Evolutionary conservation across 345 rosid genomes (phyloP).

Genomic region (Brassica rapa): DNA sequence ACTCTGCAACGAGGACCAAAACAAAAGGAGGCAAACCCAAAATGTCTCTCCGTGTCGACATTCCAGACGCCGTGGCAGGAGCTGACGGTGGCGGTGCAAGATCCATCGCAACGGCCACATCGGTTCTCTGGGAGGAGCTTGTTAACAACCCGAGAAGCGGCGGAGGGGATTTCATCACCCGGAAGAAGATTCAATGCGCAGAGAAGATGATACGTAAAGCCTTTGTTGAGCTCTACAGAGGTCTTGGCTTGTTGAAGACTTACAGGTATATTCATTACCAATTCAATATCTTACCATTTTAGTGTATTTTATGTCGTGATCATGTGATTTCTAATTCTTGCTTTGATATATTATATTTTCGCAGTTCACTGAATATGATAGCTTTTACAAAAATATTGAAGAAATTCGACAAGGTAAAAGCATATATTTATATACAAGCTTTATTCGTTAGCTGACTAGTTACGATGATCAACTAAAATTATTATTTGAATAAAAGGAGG

Average conservation of each 20-base stretch:
- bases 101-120: constrained; percentile 64
- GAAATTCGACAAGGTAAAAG: constrained; percentile 90
- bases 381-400: constrained; percentile 89
- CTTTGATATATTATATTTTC: constrained; percentile 1
- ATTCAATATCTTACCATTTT: neutral
- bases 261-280: constrained; percentile 56
- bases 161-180: constrained; percentile 54
- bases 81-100: constrained; percentile 49
- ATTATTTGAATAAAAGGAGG: neutral
- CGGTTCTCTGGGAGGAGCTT: constrained; percentile 85
- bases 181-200: constrained; percentile 81
- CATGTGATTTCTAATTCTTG: constrained; percentile 20
- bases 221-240: constrained; percentile 82
- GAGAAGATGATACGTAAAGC: constrained; percentile 89
- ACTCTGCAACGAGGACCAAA: constrained; percentile 61
- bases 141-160: constrained; percentile 68
- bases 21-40: constrained; percentile 75
- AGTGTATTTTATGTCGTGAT: constrained; percentile 6
- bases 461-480: neutral
- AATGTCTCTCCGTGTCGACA: constrained; percentile 72
- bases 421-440: neutral
- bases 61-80: constrained; percentile 59
- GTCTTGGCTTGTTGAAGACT: constrained; percentile 74
- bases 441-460: neutral
- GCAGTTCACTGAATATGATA: constrained; percentile 84